Percentiles rank a stretch among this genome's conserved stretches.
These are phyloP conservation scores for Petunia hybrid DNA, from an alignment of 305 asterid species.

Conservation along the genomic window DNA sequence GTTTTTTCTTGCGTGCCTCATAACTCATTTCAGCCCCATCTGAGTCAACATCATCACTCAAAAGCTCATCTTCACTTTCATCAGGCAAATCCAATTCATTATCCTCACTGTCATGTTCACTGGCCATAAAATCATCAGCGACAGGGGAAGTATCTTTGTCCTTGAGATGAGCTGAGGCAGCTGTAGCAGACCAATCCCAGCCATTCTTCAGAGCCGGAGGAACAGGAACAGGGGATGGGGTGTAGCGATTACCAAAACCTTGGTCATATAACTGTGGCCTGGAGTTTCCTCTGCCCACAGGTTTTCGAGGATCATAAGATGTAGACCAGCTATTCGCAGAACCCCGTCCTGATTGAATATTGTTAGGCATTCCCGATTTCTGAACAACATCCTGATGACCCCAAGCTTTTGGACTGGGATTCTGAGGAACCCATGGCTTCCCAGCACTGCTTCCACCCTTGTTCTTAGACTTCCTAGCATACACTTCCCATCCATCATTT, in stretches of 20 bases:
- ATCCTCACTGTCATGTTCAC: conserved; percentile 42
- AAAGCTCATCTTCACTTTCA: conserved; percentile 65
- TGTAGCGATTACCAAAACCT: conserved; percentile 32
- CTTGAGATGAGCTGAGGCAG: conserved; percentile 40
- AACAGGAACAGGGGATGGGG: conserved; percentile 39
- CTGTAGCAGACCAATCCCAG: conserved; percentile 57
- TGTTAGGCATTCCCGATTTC: conserved; percentile 48
- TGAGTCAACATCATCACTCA: conserved; percentile 60
- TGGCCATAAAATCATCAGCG: conserved; percentile 36
- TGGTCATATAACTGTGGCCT: conserved; percentile 42
- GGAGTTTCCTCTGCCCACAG: conserved; percentile 55
- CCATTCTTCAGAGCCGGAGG: conserved; percentile 64
- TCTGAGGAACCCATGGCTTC: conserved; percentile 49
- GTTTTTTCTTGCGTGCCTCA: conserved; percentile 60
- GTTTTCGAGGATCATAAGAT: conserved; percentile 43
- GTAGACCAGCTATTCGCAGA: conserved; percentile 48
- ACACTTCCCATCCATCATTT: conserved; percentile 75
- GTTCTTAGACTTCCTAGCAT: conserved; percentile 58
- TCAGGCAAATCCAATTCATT: conserved; percentile 49
- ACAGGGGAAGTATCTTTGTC: conserved; percentile 34
- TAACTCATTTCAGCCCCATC: conserved; percentile 73
- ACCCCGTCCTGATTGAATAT: conserved; percentile 57
- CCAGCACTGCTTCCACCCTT: conserved; percentile 42
- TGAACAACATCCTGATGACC: conserved; percentile 54
- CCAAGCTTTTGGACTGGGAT: conserved; percentile 58